phyloP scores from a whole-genome alignment of 768 basidiomycete genomes.

The Mycena metata region DNA sequence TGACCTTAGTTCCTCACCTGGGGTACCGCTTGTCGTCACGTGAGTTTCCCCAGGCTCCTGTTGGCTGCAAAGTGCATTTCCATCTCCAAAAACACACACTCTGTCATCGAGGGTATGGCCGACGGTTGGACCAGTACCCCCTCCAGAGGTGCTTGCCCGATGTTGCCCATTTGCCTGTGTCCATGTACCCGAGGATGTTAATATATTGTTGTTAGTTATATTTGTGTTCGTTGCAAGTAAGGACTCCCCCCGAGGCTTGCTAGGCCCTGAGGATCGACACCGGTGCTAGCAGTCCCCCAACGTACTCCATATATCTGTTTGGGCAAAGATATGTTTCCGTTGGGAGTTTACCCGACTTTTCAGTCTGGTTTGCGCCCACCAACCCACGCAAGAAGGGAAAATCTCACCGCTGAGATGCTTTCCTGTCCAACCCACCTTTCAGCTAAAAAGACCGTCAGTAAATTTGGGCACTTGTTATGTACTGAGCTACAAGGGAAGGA shows the following conservation, averaged over 20 bases:
- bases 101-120: constrained; percentile 1
- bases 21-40: background rate
- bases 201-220: background rate
- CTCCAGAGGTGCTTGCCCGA: constrained; percentile 4
- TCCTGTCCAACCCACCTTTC: constrained; percentile 16
- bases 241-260: constrained; percentile 1
- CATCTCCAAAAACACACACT: background rate
- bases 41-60: background rate
- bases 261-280: constrained; percentile 4
- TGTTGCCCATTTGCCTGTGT: background rate
- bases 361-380: background rate
- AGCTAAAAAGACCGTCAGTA: constrained; percentile 16
- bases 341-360: no score
- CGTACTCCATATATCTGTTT: background rate
- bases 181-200: background rate
- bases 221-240: constrained; percentile 10
- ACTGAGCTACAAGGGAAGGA: no score
- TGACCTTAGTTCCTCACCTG: background rate
- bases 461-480: constrained; percentile 3
- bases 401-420: background rate
- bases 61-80: background rate
- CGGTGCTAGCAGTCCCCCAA: background rate
- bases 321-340: background rate
- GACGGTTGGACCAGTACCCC: background rate
- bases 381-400: background rate